These are phyloP conservation scores for Thelonectria rubi DNA, from an alignment of 2,329 filamentous ascomycete genomes.

Conservation along the genomic window DNA sequence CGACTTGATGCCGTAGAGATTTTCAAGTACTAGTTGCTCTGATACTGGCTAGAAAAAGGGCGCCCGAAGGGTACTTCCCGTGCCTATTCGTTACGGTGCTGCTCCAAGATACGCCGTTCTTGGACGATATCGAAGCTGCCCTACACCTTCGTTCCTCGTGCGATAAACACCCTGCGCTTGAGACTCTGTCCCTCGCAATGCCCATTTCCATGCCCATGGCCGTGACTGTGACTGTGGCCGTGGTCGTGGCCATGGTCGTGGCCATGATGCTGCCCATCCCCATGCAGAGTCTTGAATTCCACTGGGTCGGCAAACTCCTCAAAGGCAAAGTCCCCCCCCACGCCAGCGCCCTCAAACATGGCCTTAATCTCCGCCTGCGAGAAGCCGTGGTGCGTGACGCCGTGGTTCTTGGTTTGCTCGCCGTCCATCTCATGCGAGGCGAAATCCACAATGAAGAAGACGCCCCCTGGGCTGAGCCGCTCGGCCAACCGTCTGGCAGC, in stretches of 20 bases:
- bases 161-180: constrained; percentile 52
- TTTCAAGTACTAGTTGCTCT: no score
- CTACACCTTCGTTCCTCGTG: constrained; percentile 56
- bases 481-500: constrained; percentile 67
- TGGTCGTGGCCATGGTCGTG: constrained; percentile 32
- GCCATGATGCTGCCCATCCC: constrained; percentile 9
- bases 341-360: constrained; percentile 72
- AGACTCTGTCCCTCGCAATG: not conserved
- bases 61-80: no score
- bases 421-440: constrained; percentile 58
- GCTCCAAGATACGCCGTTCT: no score
- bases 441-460: constrained; percentile 75
- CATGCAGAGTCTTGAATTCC: constrained; percentile 47
- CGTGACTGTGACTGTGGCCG: constrained; percentile 30
- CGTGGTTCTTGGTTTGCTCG: constrained; percentile 48
- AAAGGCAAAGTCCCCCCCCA: constrained; percentile 65
- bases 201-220: constrained; percentile 29
- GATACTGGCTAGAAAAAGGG: no score
- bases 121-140: not conserved
- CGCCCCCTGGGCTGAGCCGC: constrained; percentile 71
- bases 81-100: no score
- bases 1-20: no score
- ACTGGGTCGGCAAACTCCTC: constrained; percentile 61
- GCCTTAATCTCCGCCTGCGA: constrained; percentile 63
- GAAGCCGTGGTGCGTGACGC: constrained; percentile 74